Evolutionary conservation across 1,139 yeast species (phyloP), one percentile per base, ranked within the genome.

Genomic region (Kurtzmaniella quercitrusa): DNA sequence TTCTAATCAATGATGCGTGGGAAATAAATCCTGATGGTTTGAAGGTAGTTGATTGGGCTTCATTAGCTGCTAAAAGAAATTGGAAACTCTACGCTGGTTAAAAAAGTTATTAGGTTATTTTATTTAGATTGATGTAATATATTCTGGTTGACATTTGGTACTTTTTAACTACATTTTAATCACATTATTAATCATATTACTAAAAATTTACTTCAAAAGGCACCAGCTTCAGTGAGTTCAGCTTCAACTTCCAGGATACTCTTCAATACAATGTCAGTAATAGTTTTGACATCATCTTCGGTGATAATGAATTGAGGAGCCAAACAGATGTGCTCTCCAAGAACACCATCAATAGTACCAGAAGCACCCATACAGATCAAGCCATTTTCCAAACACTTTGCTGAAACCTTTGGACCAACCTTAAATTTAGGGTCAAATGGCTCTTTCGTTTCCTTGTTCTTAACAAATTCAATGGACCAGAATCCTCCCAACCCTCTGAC

Each of bases 401-500:
- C 60, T 41, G 62, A 60, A 42, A 76, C 59, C 34, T 57, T 57
- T 38, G 58, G 54, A 29, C 68, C 71, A 37, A 70, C 59, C 21
- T 60, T 57, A 15, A 63, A 41, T 4, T 55, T 56, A 12, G 63
- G 56, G 16, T 64, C 65, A 49, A 77, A 76, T 9, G 70, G 64
- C 50, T 75, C 77, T 49, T 75, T 77, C 29, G 82, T 72, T n/a
- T 46, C 56, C 46, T 69, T 70, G 55, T 79, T 68, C 54, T 77
- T 68, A 49, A 78, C 81, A 41, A 77, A 64, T 58, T 80, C 85
- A 46, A 80, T 52, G 6, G 79, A 65, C 77, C 82, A 77, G 61
- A 80, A 80, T 15, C 80, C 77, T 48, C 84, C 84, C 46, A 73
- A 59, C 37, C 85, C 85, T 63, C 85, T 73, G 38, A 79, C 71